Evolutionary conservation across 1,139 yeast genomes (phyloP).

Genomic region (Lodderomyces orthopsilosis): DNA sequence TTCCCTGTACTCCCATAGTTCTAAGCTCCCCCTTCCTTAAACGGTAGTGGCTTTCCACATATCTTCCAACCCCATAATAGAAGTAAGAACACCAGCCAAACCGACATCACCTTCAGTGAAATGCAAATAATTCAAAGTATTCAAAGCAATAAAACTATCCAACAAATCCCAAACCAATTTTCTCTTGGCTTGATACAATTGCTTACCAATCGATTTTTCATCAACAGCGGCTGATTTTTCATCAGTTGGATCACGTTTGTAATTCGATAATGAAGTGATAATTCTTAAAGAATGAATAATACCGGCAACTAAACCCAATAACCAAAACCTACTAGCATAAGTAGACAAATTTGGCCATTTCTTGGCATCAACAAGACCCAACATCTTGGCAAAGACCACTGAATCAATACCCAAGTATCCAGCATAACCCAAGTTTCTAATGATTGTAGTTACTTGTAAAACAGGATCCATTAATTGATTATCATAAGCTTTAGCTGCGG

Average conservation of each 20-base stretch:
- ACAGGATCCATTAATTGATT: constrained; percentile 71
- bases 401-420: constrained; percentile 76
- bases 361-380: constrained; percentile 38
- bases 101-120: constrained; percentile 82
- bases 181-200: constrained; percentile 49
- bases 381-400: constrained; percentile 63
- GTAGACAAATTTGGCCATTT: constrained; percentile 35
- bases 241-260: constrained; percentile 20
- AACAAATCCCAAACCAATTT: constrained; percentile 77
- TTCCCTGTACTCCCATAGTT: too few relatives aligned
- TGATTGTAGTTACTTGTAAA: constrained; percentile 54
- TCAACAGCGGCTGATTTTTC: constrained; percentile 20
- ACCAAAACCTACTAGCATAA: constrained; percentile 71
- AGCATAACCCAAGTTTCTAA: constrained; percentile 71
- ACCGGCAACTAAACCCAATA: constrained; percentile 65
- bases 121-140: constrained; percentile 59
- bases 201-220: constrained; percentile 24
- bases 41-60: constrained; percentile 47
- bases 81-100: constrained; percentile 79
- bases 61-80: constrained; percentile 73
- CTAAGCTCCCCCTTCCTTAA: neutral
- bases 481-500: constrained; percentile 66
- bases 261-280: constrained; percentile 15
- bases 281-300: constrained; percentile 54
- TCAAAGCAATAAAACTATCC: constrained; percentile 75